A percentile compares a stretch with the other conserved stretches of the same genome.
Conservation (phyloP, 1,139 yeast species). For the Meyerozyma guilliermondii region DNA sequence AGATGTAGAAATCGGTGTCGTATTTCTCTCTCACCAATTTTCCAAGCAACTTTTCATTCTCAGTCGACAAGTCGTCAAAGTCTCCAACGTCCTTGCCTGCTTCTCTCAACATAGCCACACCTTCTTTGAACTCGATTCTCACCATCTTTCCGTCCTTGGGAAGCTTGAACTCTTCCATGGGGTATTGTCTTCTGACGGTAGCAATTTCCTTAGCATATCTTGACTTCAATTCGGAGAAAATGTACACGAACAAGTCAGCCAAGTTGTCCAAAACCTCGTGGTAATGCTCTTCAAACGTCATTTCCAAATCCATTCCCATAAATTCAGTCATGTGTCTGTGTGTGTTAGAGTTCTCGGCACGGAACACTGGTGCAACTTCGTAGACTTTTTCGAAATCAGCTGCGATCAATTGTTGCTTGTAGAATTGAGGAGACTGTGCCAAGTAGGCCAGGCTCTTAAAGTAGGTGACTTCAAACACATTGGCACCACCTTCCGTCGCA, state of each 20-base stretch:
- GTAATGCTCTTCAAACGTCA: slow-evolving; percentile 97
- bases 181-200: slow-evolving; percentile 88
- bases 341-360: slow-evolving; percentile 98
- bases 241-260: slow-evolving; percentile 81
- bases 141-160: slow-evolving; percentile 92
- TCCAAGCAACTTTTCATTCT: slow-evolving; percentile 91
- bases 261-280: slow-evolving; percentile 87
- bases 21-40: slow-evolving; percentile 86
- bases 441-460: slow-evolving; percentile 89
- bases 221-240: slow-evolving; percentile 74
- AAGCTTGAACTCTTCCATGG: slow-evolving; percentile 93
- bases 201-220: slow-evolving; percentile 84
- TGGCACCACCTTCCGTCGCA: slow-evolving; percentile 96
- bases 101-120: slow-evolving; percentile 75
- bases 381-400: slow-evolving; percentile 95
- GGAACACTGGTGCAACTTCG: slow-evolving; percentile 95
- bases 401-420: slow-evolving; percentile 96
- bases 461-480: slow-evolving; percentile 88
- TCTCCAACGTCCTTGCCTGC: slow-evolving; percentile 82
- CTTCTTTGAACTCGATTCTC: slow-evolving; percentile 84
- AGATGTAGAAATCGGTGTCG: slow-evolving; percentile 94
- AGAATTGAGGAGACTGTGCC: slow-evolving; percentile 97
- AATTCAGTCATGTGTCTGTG: slow-evolving; percentile 99
- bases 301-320: slow-evolving; percentile 94
- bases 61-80: slow-evolving; percentile 86